These are phyloP conservation scores for Ephemerocybe angulata DNA, from an alignment of 768 basidiomycete genomes.

Conservation along the genomic window DNA sequence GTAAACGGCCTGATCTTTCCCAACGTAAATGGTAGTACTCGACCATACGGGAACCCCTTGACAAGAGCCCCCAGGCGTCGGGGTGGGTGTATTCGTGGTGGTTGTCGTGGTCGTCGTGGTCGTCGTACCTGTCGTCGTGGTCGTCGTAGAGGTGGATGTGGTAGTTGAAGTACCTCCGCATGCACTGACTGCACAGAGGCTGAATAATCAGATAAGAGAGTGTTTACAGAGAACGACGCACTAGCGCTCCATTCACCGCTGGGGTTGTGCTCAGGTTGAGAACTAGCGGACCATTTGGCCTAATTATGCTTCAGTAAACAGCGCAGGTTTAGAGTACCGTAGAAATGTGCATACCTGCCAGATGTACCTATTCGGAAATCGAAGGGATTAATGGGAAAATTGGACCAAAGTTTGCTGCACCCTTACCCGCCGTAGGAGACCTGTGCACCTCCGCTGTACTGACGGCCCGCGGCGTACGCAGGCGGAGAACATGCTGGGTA, in stretches of 20 bases:
- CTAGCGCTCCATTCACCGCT: constrained; percentile 65
- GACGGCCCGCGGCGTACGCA: constrained; percentile 45
- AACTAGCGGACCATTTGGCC: constrained; percentile 59
- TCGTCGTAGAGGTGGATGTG: constrained; percentile 15
- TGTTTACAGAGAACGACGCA: constrained; percentile 29
- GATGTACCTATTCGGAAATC: constrained; percentile 43
- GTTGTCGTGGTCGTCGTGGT: constrained; percentile 18
- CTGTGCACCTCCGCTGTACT: constrained; percentile 47
- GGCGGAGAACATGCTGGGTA: constrained; percentile 59
- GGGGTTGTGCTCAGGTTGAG: constrained; percentile 42
- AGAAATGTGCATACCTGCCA: constrained; percentile 47
- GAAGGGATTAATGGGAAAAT: constrained; percentile 5
- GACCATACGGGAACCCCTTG: constrained; percentile 51
- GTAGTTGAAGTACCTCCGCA: constrained; percentile 36
- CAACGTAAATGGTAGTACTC: constrained; percentile 43
- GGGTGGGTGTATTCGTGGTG: constrained; percentile 19
- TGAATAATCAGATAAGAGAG: neutral
- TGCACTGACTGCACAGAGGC: constrained; percentile 43
- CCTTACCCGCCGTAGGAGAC: constrained; percentile 57
- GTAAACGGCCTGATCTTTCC: constrained; percentile 49
- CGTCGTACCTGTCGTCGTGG: too few relatives aligned
- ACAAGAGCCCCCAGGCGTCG: constrained; percentile 37
- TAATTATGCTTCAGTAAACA: constrained; percentile 19
- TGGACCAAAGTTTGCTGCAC: neutral
- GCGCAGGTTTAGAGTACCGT: neutral